Conservation (phyloP, 768 basidiomycete species). For the Fomitopsis pulvina region DNA sequence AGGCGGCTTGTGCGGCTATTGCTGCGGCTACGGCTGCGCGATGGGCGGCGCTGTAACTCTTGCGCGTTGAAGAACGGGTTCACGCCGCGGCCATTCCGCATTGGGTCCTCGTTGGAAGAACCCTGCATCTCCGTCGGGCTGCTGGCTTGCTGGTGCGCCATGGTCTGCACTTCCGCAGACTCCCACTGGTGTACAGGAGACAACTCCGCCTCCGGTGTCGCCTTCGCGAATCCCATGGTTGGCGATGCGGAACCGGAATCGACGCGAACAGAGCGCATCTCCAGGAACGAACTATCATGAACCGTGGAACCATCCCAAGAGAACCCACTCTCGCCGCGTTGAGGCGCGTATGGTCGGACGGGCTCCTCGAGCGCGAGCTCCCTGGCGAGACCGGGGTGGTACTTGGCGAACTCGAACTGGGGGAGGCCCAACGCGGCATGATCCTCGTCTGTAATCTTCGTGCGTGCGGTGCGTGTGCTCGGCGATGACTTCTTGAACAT, state of each 20-base stretch:
- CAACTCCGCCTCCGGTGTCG: constrained; percentile 51
- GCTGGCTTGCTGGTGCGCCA: constrained; percentile 24
- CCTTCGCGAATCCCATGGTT: constrained; percentile 43
- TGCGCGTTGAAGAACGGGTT: constrained; percentile 40
- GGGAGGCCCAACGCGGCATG: constrained; percentile 20
- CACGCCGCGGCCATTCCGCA: constrained; percentile 32
- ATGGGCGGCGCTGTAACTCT: constrained; percentile 17
- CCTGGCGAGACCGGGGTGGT: constrained; percentile 44
- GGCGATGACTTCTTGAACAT: constrained; percentile 50
- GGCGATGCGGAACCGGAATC: constrained; percentile 44
- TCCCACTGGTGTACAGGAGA: constrained; percentile 57
- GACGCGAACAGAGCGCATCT: constrained; percentile 35
- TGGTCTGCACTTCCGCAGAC: constrained; percentile 56
- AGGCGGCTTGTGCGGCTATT: constrained; percentile 9
- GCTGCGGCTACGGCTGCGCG: constrained; percentile 19
- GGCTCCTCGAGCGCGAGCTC: constrained; percentile 42
- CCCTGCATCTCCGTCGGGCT: constrained; percentile 24
- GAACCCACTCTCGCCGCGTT: constrained; percentile 34
- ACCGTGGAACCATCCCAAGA: constrained; percentile 46
- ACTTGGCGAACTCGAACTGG: constrained; percentile 44
- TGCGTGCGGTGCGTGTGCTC: constrained; percentile 45
- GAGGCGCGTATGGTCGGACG: constrained; percentile 36
- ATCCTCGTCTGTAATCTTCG: constrained; percentile 32
- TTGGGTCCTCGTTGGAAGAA: constrained; percentile 27
- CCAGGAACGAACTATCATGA: constrained; percentile 43